Conservation (phyloP, 2,329 filamentous ascomycete genomes). For the Penicillium sp. region DNA sequence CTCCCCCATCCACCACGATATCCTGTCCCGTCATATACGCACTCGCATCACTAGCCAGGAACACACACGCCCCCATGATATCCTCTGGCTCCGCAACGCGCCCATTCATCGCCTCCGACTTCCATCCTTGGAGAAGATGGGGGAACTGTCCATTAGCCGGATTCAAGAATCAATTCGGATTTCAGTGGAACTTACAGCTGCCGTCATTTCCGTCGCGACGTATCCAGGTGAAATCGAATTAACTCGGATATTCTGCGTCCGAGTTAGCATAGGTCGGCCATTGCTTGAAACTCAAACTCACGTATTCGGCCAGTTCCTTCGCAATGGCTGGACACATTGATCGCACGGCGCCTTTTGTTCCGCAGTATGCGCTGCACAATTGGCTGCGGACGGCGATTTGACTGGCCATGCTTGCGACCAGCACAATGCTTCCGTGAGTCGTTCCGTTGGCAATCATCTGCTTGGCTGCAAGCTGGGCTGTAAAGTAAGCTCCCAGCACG, state of each 20-base stretch:
- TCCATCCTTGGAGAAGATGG: constrained; percentile 48
- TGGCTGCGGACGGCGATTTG: constrained; percentile 51
- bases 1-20: constrained; percentile 46
- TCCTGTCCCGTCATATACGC: constrained; percentile 46
- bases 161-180: background rate
- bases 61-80: constrained; percentile 48
- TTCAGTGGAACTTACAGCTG: constrained; percentile 21
- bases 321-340: constrained; percentile 49
- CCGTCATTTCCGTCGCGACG: constrained; percentile 33
- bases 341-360: constrained; percentile 46
- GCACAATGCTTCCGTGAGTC: constrained; percentile 50
- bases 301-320: constrained; percentile 41
- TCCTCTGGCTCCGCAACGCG: constrained; percentile 49
- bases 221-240: constrained; percentile 44
- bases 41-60: constrained; percentile 48
- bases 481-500: constrained; percentile 45
- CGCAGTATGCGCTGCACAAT: constrained; percentile 47
- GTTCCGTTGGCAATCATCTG: constrained; percentile 52
- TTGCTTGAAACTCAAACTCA: constrained; percentile 11
- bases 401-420: constrained; percentile 53
- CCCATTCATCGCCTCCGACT: constrained; percentile 48
- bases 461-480: constrained; percentile 47
- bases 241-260: constrained; percentile 38
- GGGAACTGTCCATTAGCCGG: constrained; percentile 35
- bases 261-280: background rate